Base-by-base conservation (phyloP, 129 eudicot genomes). In the Tagetes patula region DNA sequence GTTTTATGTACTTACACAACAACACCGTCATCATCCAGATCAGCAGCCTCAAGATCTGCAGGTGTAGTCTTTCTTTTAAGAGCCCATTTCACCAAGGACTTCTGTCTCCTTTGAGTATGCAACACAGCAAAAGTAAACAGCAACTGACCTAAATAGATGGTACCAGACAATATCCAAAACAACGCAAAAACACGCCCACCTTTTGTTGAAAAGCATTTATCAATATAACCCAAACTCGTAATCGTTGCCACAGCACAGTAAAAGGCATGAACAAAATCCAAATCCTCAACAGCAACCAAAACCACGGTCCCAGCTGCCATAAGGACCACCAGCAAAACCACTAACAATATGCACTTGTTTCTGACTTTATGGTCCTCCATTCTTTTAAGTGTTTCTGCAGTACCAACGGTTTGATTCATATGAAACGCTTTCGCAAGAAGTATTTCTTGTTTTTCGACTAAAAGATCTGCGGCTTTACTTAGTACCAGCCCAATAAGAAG, bases 171-270 rank as follows among this genome's bases (percentile, higher is more conserved):
- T 80, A 94, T 94, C 99, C 99, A 94, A 49, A 88, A 82, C 20
- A 90, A 75, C 7, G 99, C 99, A 74, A 94, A 94, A 46, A 88
- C 79, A 5, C 99, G 94, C 41, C 99, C 99, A 6, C 88, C 88
- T 81, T 76, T 67, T 5, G 99, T 88, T 0, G 99, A 88, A 78
- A 94, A 94, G 71, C 99, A 90, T 67, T 87, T 84, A 55, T 90
- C 96, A 36, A 93, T 94, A 72, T 94, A 94, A 10, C 99, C 99
- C 65, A 94, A 82, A 56, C 93, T 90, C 14, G 99, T 94, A 56
- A 94, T 84, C 9, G 97, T 94, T 7, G 85, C 85, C 66, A 96
- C 88, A 10, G 90, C 97, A 61, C 99, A 94, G 73, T 88, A 94
- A 63, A 94, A 90, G 8, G 99, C 94, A 66, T 88, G 96, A 53